A percentile compares a stretch with the other conserved stretches of the same genome.
Conservation (phyloP, 257 asterid species). For the Penstemon eatonii region DNA sequence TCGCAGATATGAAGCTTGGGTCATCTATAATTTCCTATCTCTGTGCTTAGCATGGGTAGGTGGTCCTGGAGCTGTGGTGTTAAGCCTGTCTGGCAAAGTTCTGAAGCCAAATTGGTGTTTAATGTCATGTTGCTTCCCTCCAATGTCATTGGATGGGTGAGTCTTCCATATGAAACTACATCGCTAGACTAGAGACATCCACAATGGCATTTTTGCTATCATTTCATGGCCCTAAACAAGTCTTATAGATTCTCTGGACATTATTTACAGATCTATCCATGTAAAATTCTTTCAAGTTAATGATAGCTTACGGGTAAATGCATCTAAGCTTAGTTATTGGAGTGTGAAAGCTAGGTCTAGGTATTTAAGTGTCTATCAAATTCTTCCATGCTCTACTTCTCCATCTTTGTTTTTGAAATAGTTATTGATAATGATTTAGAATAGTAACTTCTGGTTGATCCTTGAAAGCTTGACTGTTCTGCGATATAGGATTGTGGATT, state of each 20-base stretch:
- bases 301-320: conserved; percentile 11
- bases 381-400: conserved; percentile 6
- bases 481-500: neutral
- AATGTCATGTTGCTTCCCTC: conserved; percentile 92
- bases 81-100: conserved; percentile 77
- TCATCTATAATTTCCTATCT: conserved; percentile 93
- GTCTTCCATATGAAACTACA: conserved; percentile 27
- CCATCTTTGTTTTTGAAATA: conserved; percentile 1
- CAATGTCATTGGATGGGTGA: conserved; percentile 93
- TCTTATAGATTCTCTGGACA: conserved; percentile 6
- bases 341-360: conserved; percentile 20
- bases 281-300: conserved; percentile 6
- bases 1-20: conserved; percentile 99
- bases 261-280: neutral
- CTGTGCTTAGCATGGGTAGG: conserved; percentile 99
- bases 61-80: conserved; percentile 98
- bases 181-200: conserved; percentile 9
- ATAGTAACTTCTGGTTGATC: neutral
- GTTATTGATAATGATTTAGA: conserved; percentile 20
- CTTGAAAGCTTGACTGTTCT: conserved; percentile 10
- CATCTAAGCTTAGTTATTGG: neutral
- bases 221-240: neutral
- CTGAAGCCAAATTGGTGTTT: conserved; percentile 90
- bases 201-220: neutral
- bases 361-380: neutral